phyloP scores from a whole-genome alignment of 1,284 basidiomycete genomes.

The Naganishia cerealis region DNA sequence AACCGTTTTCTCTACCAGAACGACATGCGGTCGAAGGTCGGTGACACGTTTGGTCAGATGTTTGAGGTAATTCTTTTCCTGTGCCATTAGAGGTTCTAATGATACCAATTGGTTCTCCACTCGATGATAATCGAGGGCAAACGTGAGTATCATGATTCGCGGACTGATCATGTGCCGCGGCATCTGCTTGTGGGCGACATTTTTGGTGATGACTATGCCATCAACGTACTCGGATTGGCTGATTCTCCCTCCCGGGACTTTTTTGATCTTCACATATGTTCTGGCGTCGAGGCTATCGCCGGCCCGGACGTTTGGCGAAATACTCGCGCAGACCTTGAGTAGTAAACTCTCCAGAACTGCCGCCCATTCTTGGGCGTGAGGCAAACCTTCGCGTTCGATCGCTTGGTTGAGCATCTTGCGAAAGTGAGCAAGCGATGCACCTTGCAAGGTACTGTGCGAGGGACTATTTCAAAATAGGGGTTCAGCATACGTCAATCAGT shows the following conservation, averaged over 20 bases:
- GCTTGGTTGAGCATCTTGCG: constrained; percentile 80
- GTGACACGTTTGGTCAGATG: constrained; percentile 86
- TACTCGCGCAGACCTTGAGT: constrained; percentile 49
- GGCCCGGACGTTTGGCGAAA: constrained; percentile 53
- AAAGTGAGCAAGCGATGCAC: constrained; percentile 80
- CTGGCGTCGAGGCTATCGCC: constrained; percentile 89
- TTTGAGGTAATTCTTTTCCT: constrained; percentile 91
- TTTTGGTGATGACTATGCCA: constrained; percentile 96
- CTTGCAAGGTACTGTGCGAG: constrained; percentile 64
- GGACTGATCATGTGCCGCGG: constrained; percentile 60
- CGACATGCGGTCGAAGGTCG: constrained; percentile 84
- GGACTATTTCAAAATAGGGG: constrained; percentile 65
- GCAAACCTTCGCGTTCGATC: constrained; percentile 66
- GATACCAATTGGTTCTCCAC: constrained; percentile 92
- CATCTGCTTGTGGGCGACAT: constrained; percentile 86
- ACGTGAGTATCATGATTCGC: constrained; percentile 91
- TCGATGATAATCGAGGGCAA: constrained; percentile 91
- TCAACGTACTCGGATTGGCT: constrained; percentile 94
- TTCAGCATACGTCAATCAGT: background rate
- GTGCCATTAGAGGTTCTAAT: constrained; percentile 85
- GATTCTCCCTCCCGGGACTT: constrained; percentile 89
- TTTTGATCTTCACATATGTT: constrained; percentile 96
- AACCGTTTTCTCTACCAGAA: constrained; percentile 88
- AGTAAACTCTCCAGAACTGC: constrained; percentile 70
- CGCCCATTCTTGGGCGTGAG: constrained; percentile 80